Evolutionary conservation across 768 basidiomycete species (phyloP).

Genomic region (Heimioporus sp.): DNA sequence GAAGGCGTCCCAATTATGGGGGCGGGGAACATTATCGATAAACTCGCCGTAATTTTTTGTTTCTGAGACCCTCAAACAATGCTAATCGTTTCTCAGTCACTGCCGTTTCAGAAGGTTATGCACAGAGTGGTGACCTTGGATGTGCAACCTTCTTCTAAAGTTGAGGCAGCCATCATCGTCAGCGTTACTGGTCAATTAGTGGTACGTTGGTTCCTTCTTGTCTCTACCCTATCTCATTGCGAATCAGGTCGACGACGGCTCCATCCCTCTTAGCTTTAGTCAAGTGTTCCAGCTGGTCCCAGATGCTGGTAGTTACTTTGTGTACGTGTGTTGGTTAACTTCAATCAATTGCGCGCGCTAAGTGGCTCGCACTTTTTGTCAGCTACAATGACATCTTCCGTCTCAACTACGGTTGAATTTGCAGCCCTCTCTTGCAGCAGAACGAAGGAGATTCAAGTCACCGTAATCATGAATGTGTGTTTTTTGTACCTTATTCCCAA

Average conservation of each 20-base stretch:
- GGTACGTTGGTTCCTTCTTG: slow-evolving; percentile 40
- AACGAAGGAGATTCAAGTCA: slow-evolving; percentile 11
- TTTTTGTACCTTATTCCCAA: slow-evolving; percentile 12
- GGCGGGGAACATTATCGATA: slow-evolving; percentile 54
- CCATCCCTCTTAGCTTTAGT: slow-evolving; percentile 83
- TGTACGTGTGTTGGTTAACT: slow-evolving; percentile 51
- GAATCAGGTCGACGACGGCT: slow-evolving; percentile 72
- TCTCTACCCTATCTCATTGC: slow-evolving; percentile 2
- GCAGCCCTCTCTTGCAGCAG: not conserved
- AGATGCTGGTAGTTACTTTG: slow-evolving; percentile 73
- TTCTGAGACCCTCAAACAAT: not conserved
- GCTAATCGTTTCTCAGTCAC: slow-evolving; percentile 39
- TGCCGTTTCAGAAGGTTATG: slow-evolving; percentile 79
- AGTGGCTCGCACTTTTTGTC: slow-evolving; percentile 5
- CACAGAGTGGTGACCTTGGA: slow-evolving; percentile 85
- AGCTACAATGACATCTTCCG: slow-evolving; percentile 93
- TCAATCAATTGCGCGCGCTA: not conserved
- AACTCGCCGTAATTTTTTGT: slow-evolving; percentile 57
- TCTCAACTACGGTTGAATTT: slow-evolving; percentile 61
- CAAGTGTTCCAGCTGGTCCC: slow-evolving; percentile 92
- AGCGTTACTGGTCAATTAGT: slow-evolving; percentile 85
- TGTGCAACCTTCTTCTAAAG: slow-evolving; percentile 83
- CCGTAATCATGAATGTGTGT: slow-evolving; percentile 13
- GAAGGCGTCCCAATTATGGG: slow-evolving; percentile 67
- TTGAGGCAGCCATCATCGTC: slow-evolving; percentile 58